Conservation (phyloP, 2,329 filamentous ascomycete species). For the Cordyceps cateniannulata region DNA sequence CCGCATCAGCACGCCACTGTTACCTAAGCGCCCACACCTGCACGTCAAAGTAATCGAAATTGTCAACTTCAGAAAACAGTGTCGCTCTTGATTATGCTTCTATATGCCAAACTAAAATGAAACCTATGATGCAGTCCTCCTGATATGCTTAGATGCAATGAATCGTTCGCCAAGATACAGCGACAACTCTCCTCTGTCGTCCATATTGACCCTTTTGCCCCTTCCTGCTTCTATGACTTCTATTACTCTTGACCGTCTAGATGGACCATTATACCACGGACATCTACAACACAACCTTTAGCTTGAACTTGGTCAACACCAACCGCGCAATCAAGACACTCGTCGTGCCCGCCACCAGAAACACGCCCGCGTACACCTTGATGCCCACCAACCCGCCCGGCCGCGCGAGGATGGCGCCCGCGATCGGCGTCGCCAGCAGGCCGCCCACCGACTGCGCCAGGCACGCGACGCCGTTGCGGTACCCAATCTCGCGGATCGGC, state of each 20-base stretch:
- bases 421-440: slow-evolving; percentile 17
- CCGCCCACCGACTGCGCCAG: slow-evolving; percentile 16
- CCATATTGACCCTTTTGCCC: background rate
- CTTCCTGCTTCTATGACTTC: background rate
- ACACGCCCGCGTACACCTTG: slow-evolving; percentile 16
- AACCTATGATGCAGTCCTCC: background rate
- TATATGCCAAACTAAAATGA: background rate
- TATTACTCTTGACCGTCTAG: background rate
- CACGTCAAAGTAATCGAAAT: too few species aligned
- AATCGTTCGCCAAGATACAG: background rate
- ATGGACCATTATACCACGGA: background rate
- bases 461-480: slow-evolving; percentile 38
- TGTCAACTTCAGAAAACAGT: background rate
- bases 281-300: slow-evolving; percentile 14
- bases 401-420: slow-evolving; percentile 17
- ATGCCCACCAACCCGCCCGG: slow-evolving; percentile 14
- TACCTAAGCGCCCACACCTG: too few species aligned
- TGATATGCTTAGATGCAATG: background rate
- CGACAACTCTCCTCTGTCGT: too few species aligned
- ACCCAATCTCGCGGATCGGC: slow-evolving; percentile 46
- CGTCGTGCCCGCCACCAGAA: slow-evolving; percentile 17
- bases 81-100: background rate
- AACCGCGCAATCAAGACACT: slow-evolving; percentile 14
- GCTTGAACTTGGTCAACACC: slow-evolving; percentile 15
- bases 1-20: too few species aligned